Evolutionary conservation across 192 early-diverging fungal species (phyloP), one percentile per base, ranked within the genome.

Genomic region (Obelidium mucronatum): DNA sequence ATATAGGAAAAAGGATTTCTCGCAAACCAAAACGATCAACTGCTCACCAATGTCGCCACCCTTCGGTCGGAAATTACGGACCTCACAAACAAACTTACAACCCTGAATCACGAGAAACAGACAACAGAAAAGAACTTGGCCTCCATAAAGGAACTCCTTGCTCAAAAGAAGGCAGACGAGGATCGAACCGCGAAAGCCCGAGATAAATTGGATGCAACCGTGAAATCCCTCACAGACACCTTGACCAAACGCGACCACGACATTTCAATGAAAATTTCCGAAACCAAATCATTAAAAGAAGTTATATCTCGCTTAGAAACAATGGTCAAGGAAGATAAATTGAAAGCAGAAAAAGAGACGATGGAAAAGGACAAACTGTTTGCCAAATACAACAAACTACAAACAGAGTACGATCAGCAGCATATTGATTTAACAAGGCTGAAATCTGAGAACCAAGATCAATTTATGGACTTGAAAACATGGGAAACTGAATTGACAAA

Each of bases 321-420:
- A n/a, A 37, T 70, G 24, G 39, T 86, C 22, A 80, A 87, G 62
- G 84, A 87, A 17, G 82, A 89, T 59, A 70, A 80, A 31, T 35
- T 53, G 4, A 34, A 77, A 54, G 24, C 70, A 4, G 83, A 83
- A 33, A 73, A 75, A 44, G 53, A 69, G 1, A 73, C 74, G n/a
- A 73, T 79, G 22, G 85, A 86, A 28, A 79, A 76, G 55, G 87
- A 88, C 2, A 60, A 77, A 37, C 17, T 84, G 40, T 54, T 52
- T 52, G 62, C 64, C 11, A 48, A 74, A 30, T 48, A 81, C 28
- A 48, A 35, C 5, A 68, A 80, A 30, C 67, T 89, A 62, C 85
- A 86, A 63, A 73, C 71, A 35, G 87, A 89, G 36, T 87, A 81
- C 58, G 87, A 89, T 66, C 82, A 87, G 34, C 82, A 81, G 67